Base-by-base conservation (phyloP, 495 filamentous ascomycete species). In the Glonium stellatum region DNA sequence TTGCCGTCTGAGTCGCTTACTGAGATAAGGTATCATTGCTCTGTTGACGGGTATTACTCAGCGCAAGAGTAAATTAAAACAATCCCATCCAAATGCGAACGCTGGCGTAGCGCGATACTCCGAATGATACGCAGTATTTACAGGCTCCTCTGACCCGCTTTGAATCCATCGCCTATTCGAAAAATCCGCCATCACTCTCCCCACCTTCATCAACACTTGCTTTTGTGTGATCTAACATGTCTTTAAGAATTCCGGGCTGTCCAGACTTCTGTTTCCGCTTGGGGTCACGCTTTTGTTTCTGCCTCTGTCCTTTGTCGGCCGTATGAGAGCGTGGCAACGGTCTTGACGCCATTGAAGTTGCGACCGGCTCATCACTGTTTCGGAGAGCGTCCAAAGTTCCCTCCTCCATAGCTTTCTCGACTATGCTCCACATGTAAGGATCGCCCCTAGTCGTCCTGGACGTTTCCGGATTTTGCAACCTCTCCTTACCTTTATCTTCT, bases 391-490 rank as follows among this genome's bases (percentile, higher is more conserved):
- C 73, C 59, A 87, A 62, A 59, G 81, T 86, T 1, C 82, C 84
- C 22, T 89, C 78, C 65, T 81, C 72, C 78, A 87, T 87, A 39
- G 82, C 81, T 63, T 82, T 79, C 72, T 89, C 86, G 47, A 95
- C 82, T 11, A 77, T 67, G 18, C 72, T 62, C 89, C 89, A 92
- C 73, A 93, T 79, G 2, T 83, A 76, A 8, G 82, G 83, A 74
- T 80, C 64, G 65, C 73, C 57, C 65, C 70, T 18, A 57, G 4
- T 51, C 52, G 15, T 54, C 47, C n/a, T n/a, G n/a, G 48, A 0
- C 23, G 41, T 21, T n/a, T 46, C 22, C 15, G 5, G 4, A 21
- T 31, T 42, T 22, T 47, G 47, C 11, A 13, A 22, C 31, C 23
- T 44, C 6, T 64, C 49, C 0, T 62, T 31, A 15, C 68, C 63